phyloP scores from a whole-genome alignment of 2,329 filamentous ascomycete species.

The Dryadomyces quercus-mongolicae region DNA sequence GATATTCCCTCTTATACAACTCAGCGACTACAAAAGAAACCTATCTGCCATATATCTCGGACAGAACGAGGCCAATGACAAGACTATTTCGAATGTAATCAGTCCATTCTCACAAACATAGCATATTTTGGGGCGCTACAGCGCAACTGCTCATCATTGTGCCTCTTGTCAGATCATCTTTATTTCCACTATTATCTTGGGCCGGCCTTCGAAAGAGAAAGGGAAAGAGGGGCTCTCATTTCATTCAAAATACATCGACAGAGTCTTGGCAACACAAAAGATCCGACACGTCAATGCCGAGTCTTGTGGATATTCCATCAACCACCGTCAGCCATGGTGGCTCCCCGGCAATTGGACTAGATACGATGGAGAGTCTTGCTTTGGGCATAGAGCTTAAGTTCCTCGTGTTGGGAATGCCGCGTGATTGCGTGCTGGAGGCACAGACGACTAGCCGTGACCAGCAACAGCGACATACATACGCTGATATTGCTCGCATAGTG shows the following conservation, averaged over 20 bases:
- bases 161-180: not conserved
- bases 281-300: not conserved
- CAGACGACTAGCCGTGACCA: not conserved
- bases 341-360: slow-evolving; percentile 1
- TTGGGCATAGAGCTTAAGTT: slow-evolving; percentile 23
- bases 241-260: no score
- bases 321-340: not conserved
- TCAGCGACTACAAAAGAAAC: not conserved
- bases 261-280: no score
- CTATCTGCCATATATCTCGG: not conserved
- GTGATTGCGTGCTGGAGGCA: not conserved
- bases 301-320: not conserved
- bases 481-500: slow-evolving; percentile 13
- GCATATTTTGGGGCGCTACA: not conserved
- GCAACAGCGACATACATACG: slow-evolving; percentile 12
- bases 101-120: not conserved
- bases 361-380: slow-evolving; percentile 13
- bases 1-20: not conserved
- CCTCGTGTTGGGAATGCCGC: slow-evolving; percentile 16
- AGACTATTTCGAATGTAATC: not conserved
- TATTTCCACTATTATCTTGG: not conserved
- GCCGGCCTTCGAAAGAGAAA: not conserved
- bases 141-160: not conserved
- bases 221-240: not conserved
- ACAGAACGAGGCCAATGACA: not conserved